Evolutionary conservation across 2,329 filamentous ascomycete species (phyloP).

Genomic region (Scytalidium sp.): DNA sequence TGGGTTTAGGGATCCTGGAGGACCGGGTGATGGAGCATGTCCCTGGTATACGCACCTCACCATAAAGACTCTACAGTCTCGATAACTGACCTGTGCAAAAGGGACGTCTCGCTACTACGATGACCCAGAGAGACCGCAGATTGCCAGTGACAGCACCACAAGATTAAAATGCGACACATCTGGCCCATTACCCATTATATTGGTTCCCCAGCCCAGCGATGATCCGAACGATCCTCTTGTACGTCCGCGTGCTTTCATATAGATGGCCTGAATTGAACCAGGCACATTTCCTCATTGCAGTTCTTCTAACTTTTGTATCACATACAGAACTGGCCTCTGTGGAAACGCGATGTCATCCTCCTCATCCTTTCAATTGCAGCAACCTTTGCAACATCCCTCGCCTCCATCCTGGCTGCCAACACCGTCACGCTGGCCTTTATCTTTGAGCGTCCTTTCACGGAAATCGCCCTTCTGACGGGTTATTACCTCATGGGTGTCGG

Average conservation of each 20-base stretch:
- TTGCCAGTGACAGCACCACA: conserved; percentile 33
- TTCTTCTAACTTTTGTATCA: conserved; percentile 10
- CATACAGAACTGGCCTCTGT: conserved; percentile 75
- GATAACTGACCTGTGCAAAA: conserved; percentile 28
- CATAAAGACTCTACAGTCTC: neutral
- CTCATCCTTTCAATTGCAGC: conserved; percentile 74
- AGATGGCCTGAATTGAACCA: neutral
- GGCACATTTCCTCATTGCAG: no score
- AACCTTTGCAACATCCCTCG: conserved; percentile 80
- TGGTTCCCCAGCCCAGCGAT: conserved; percentile 87
- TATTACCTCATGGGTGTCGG: conserved; percentile 85
- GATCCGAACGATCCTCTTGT: conserved; percentile 86
- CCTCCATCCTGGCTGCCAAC: conserved; percentile 84
- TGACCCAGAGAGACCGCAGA: conserved; percentile 47
- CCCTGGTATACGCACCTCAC: conserved; percentile 55
- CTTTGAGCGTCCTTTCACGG: conserved; percentile 65
- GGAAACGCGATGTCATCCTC: conserved; percentile 80
- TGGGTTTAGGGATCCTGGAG: conserved; percentile 74
- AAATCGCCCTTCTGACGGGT: conserved; percentile 78
- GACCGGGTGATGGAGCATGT: conserved; percentile 64
- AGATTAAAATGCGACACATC: conserved; percentile 70
- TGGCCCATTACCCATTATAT: conserved; percentile 67
- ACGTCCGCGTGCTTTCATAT: conserved; percentile 21
- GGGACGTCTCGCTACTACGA: conserved; percentile 65
- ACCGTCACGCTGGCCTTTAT: conserved; percentile 72